Evolutionary conservation across 2,329 filamentous ascomycete genomes (phyloP), one percentile per base, ranked within the genome.

Genomic region (Aspergillus sp.): DNA sequence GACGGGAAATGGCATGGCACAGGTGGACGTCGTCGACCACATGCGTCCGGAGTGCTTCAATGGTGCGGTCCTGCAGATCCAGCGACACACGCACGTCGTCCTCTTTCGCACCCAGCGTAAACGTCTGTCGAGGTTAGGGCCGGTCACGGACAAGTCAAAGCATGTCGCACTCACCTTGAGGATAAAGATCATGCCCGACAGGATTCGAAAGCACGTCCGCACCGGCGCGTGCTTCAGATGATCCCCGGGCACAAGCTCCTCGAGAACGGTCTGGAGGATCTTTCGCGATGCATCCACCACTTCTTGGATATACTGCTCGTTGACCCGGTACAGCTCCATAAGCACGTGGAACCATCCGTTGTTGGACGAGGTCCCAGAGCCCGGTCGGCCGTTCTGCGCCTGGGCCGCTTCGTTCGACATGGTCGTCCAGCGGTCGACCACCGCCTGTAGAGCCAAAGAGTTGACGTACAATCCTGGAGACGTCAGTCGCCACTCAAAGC

Each of bases 391-490:
- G 51, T 56, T 58, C 23, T 69, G 66, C 6, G 59, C 59, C 52
- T 70, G 65, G 5, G 66, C 53, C 61, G 73, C 66, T 52, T 74
- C 69, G 48, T 70, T 72, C 9, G 73, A 73, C 65, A 92, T 88
- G 55, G 82, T 91, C 5, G 91, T 93, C 73, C 90, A 96, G 55
- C 92, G 85, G 72, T 97, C 93, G 5, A 97, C 91, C 3, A 97
- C 91, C 19, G 94, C 94, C 73, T 99, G 94, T 2, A 99, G 78
- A 2, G 92, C 92, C 2, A 99, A 79, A 1, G 92, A 96, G 70
- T 97, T 97, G 75, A 97, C 83, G 67, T 97, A 97, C 47, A 97
- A 59, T 13, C 75, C 75, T 72, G 54, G 14, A 25, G 11, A 9
- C 32, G 54, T 61, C 38, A 38, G 52, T 64, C 48, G 63, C 55